Base-by-base conservation (phyloP, 176 grass and related monocot species). In the Areca catechu region DNA sequence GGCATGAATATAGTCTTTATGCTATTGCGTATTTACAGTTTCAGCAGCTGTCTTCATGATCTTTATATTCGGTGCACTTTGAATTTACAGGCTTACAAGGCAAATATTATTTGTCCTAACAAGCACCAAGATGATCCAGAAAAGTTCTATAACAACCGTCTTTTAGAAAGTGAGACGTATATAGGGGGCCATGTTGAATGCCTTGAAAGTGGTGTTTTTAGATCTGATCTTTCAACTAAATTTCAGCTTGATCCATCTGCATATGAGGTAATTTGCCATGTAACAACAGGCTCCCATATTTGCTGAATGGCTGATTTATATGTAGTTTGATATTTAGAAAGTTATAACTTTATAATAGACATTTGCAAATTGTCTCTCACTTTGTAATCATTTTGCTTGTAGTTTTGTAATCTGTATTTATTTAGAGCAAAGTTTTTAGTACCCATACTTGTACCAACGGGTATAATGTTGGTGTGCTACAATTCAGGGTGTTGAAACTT, bases 171-270 rank as follows among this genome's bases (percentile, higher is more conserved):
- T 17, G 93, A 97, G 71, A 97, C 93, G 56, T 97, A 97, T 66
- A 97, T 97, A 54, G 87, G 93, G 53, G 93, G 93, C 64, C 93
- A 97, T 69, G 93, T 97, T 47, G 93, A 97, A 68, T 97, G 93
- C 63, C 93, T 97, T 74, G 93, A 97, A 88, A 97, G 83, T 76
- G 93, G 93, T 54, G 93, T 97, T 20, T 97, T 97, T 76, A 90
- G 93, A 76, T 97, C 93, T 65, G 93, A 97, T 82, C 86, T 97
- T 71, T 87, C 86, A 56, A 82, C 87, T 51, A 97, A 97, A 69
- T 97, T 97, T 76, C 93, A 88, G 61, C 77, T 88, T 19, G 86
- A 91, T 68, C 72, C 86, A 34, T 79, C 75, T 70, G 86, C 83
- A 77, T 97, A 71, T 62, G 78, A 97, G 86, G 92, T 97, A 71